phyloP scores from a whole-genome alignment of 495 filamentous ascomycete genomes.

The Trichoderma parareesei region DNA sequence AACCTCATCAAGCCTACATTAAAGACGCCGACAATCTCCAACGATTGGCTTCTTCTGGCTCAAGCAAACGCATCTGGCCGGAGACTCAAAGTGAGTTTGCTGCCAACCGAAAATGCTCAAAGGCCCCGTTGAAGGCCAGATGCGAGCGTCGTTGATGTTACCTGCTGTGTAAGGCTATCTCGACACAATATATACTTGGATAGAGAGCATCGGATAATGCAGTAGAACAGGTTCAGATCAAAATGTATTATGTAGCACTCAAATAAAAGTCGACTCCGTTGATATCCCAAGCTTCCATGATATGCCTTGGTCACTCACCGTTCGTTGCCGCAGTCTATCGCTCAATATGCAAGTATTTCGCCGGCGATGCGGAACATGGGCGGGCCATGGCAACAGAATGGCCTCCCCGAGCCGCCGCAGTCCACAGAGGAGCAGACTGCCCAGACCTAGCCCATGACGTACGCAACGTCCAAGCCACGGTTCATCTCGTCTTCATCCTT shows the following conservation, averaged over 20 bases:
- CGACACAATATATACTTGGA: too few relatives aligned
- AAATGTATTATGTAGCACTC: neutral
- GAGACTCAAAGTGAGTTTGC: too few relatives aligned
- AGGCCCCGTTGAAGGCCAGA: too few relatives aligned
- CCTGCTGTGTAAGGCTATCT: too few relatives aligned
- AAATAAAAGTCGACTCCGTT: slow-evolving; percentile 6
- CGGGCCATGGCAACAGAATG: neutral
- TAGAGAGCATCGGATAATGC: neutral
- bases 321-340: neutral
- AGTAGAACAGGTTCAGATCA: neutral
- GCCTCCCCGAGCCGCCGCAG: neutral
- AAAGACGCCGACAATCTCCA: too few relatives aligned
- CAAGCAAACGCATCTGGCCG: too few relatives aligned
- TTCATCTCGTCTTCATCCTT: neutral
- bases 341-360: slow-evolving; percentile 3
- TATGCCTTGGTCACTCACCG: neutral
- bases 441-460: neutral
- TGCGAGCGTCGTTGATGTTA: too few relatives aligned
- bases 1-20: too few relatives aligned
- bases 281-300: slow-evolving; percentile 1
- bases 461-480: neutral
- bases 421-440: neutral
- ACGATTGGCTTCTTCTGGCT: too few relatives aligned
- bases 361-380: neutral
- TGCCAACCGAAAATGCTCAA: too few relatives aligned